Percentiles rank a stretch among this genome's conserved stretches.
phyloP scores from a whole-genome alignment of 2,329 filamentous ascomycete genomes.

The Shiraia bambusicola region DNA sequence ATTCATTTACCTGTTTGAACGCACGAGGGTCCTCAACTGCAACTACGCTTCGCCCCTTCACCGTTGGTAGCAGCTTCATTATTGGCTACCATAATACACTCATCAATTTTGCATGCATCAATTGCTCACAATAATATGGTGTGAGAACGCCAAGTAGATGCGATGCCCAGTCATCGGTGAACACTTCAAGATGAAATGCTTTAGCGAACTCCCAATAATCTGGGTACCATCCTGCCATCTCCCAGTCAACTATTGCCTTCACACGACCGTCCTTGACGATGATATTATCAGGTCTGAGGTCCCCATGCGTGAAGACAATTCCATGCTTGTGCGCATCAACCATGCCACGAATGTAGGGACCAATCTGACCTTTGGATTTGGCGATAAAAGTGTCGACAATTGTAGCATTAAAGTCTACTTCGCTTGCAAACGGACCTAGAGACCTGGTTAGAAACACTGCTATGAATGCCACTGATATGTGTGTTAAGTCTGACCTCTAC shows the following conservation, averaged over 20 bases:
- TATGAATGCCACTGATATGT: neutral
- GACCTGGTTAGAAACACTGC: conserved; percentile 11
- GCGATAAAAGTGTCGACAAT: conserved; percentile 13
- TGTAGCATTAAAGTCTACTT: conserved; percentile 19
- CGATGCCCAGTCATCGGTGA: conserved; percentile 11
- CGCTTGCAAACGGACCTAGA: conserved; percentile 18
- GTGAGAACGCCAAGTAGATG: conserved; percentile 16
- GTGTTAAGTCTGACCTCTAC: conserved; percentile 10
- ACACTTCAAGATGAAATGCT: conserved; percentile 25
- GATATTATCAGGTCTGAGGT: conserved; percentile 21
- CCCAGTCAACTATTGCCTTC: conserved; percentile 23
- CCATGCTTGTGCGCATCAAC: conserved; percentile 15
- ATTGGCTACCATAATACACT: conserved; percentile 17
- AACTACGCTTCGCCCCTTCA: too few relatives aligned
- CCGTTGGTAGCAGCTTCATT: too few relatives aligned
- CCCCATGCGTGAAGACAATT: conserved; percentile 31
- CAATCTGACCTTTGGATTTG: conserved; percentile 16
- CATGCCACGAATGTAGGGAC: conserved; percentile 18
- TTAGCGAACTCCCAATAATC: conserved; percentile 28
- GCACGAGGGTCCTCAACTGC: too few relatives aligned
- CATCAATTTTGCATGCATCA: conserved; percentile 16
- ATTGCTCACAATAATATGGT: conserved; percentile 19
- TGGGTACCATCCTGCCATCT: conserved; percentile 24
- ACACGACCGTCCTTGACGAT: conserved; percentile 20
- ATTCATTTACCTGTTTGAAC: too few relatives aligned